Percentiles rank a stretch among this genome's conserved stretches.
Evolutionary conservation across 306 rosid species (phyloP).

Genomic region (Cucumis melo): DNA sequence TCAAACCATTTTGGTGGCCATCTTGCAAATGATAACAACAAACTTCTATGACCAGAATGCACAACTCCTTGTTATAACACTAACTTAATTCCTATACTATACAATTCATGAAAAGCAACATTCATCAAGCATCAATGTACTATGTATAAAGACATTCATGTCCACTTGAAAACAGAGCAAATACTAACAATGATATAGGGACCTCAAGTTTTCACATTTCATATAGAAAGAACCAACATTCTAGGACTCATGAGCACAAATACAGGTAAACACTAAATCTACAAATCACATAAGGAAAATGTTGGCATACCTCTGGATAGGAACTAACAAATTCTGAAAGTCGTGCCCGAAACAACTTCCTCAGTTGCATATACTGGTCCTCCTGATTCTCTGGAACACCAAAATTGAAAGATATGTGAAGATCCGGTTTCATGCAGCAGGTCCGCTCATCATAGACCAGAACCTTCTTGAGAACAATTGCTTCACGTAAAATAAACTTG

Average conservation of each 20-base stretch:
- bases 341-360: slow-evolving; percentile 29
- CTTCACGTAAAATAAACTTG: slow-evolving; percentile 64
- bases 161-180: neutral
- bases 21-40: neutral
- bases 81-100: neutral
- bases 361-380: slow-evolving; percentile 18
- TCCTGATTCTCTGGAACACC: slow-evolving; percentile 21
- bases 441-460: slow-evolving; percentile 36
- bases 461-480: slow-evolving; percentile 35
- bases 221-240: neutral
- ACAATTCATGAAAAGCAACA: neutral
- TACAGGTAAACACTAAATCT: neutral
- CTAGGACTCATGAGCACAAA: neutral
- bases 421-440: slow-evolving; percentile 62
- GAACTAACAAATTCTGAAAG: slow-evolving; percentile 35
- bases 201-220: neutral
- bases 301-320: slow-evolving; percentile 40
- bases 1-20: neutral
- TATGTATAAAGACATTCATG: neutral
- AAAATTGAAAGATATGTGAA: slow-evolving; percentile 34
- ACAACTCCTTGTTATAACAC: no score
- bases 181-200: neutral
- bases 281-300: neutral
- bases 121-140: neutral
- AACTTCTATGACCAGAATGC: neutral